Evolutionary conservation across 2,329 filamentous ascomycete genomes (phyloP).

Genomic region (Xylaria polymorpha): DNA sequence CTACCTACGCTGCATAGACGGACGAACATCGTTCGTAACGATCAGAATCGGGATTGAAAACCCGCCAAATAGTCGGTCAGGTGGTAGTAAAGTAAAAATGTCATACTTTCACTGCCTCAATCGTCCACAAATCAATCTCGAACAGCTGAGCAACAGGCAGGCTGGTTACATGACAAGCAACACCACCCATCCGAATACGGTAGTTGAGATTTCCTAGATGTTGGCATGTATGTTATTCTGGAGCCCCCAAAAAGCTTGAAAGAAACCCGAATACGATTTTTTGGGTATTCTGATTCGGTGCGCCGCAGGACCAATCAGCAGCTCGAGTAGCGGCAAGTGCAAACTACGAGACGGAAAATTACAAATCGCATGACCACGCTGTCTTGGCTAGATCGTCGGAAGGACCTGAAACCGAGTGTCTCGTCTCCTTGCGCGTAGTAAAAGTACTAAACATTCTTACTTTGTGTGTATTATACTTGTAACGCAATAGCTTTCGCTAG

Average conservation of each 20-base stretch:
- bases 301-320: conserved; percentile 25
- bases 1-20: background rate
- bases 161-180: background rate
- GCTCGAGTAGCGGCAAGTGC: conserved; percentile 7
- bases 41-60: background rate
- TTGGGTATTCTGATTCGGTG: background rate
- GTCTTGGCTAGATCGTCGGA: conserved; percentile 24
- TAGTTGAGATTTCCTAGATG: background rate
- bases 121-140: conserved; percentile 25
- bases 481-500: background rate
- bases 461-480: background rate
- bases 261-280: conserved; percentile 32
- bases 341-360: conserved; percentile 3
- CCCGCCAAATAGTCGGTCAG: background rate
- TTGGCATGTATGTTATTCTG: too few species aligned
- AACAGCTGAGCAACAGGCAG: background rate
- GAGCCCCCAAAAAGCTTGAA: background rate
- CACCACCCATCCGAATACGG: background rate
- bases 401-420: conserved; percentile 12
- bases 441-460: too few species aligned
- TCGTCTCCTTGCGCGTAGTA: background rate
- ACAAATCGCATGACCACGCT: conserved; percentile 26
- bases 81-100: background rate
- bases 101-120: conserved; percentile 18
- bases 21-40: background rate